Conservation (phyloP, 2,329 filamentous ascomycete species). For the Helminthosporium solani region DNA sequence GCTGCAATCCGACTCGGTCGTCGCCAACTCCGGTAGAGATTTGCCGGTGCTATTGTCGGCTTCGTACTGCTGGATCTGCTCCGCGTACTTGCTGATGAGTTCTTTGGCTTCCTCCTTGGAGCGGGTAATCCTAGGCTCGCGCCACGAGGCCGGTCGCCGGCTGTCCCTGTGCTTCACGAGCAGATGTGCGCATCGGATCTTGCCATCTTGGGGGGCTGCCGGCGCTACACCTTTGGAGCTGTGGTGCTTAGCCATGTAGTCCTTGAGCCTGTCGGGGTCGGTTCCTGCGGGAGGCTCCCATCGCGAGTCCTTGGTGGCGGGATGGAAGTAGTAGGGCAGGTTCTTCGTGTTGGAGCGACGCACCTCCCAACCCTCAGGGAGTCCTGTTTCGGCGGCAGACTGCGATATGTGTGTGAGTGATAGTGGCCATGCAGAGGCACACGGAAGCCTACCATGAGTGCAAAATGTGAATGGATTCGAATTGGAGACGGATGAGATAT, state of each 20-base stretch:
- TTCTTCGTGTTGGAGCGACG: constrained; percentile 98
- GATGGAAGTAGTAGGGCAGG: constrained; percentile 98
- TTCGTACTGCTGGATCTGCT: constrained; percentile 67
- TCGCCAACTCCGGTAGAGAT: constrained; percentile 76
- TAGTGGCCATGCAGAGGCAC: constrained; percentile 4
- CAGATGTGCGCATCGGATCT: constrained; percentile 90
- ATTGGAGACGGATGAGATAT: background rate
- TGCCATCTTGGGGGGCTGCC: constrained; percentile 56
- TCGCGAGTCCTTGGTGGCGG: constrained; percentile 78
- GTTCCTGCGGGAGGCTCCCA: constrained; percentile 92
- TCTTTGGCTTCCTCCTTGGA: constrained; percentile 80
- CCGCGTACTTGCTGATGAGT: constrained; percentile 74
- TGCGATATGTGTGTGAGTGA: constrained; percentile 6
- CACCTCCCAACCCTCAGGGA: constrained; percentile 89
- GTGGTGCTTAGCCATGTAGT: constrained; percentile 89
- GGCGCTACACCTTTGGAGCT: constrained; percentile 55
- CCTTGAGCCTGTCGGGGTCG: constrained; percentile 88
- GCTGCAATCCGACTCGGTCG: constrained; percentile 90
- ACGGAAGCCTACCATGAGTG: constrained; percentile 31
- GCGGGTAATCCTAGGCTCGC: constrained; percentile 84
- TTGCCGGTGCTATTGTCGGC: constrained; percentile 38
- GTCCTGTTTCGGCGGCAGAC: constrained; percentile 55
- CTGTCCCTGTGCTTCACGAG: constrained; percentile 92
- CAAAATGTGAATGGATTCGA: background rate
- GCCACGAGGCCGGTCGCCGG: constrained; percentile 88